Evolutionary conservation across 805 yeast species (phyloP), one percentile per base, ranked within the genome.

Genomic region (Starmerella apicola): DNA sequence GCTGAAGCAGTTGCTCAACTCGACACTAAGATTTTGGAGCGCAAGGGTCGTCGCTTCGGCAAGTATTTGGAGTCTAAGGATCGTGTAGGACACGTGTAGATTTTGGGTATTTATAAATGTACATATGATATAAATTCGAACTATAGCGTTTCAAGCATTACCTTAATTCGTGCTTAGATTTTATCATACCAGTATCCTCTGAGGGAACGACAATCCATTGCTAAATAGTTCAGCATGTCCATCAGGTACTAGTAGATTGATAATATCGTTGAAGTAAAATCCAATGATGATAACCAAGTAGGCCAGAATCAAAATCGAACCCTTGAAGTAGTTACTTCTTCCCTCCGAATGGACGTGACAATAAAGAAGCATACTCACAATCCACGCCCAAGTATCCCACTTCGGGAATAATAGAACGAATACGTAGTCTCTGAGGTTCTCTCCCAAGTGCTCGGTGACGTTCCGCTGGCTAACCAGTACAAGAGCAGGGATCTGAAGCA

Each of bases 341-440:
- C 98, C 98, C 57, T 91, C 98, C 0, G 95, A 94, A 58, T 91
- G 91, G 41, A 91, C 74, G 59, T 91, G 88, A 1, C 94, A 81
- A 66, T 84, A 88, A 60, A 91, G 64, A 45, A 84, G 83, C 41
- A 88, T 91, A 41, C 95, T 79, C 25, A 82, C 73, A 43, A 85
- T 68, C 9, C 83, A 74, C 2, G 94, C 94, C 50, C 85, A 71
- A 37, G 88, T 70, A 59, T 91, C 98, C 97, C 97, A 91, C 44
- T 83, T 72, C 5, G 98, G 96, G 66, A 91, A 91, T 3, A 91
- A 76, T 49, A 91, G 65, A 0, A 95, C 72, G 57, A 85, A 83
- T 64, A 57, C 57, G 32, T 46, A 52, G 37, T 57, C 53, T 31
- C 57, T 53, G 26, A 58, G 44, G 3, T 51, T 48, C 13, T 50